A percentile compares a stretch with the other conserved stretches of the same genome.
Conservation (phyloP, 208 protist species). For the Lotmaria passim region DNA sequence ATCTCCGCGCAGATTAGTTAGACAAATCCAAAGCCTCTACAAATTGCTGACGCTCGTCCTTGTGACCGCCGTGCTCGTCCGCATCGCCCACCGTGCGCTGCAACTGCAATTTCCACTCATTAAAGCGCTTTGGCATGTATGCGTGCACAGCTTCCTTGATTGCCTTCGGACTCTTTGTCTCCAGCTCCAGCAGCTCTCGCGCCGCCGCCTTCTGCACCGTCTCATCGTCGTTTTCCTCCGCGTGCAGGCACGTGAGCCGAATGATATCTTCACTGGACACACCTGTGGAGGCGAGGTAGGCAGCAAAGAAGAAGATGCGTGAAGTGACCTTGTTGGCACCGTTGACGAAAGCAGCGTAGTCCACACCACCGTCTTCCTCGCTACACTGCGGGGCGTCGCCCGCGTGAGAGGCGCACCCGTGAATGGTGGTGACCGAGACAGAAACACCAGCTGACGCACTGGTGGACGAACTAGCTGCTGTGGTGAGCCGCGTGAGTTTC, state of each 20-base stretch:
- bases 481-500: slow-evolving; percentile 8
- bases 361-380: neutral
- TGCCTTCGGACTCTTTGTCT: slow-evolving; percentile 35
- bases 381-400: neutral
- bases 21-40: slow-evolving; percentile 4
- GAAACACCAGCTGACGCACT: neutral
- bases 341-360: slow-evolving; percentile 2
- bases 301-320: slow-evolving; percentile 55
- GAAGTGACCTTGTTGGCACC: slow-evolving; percentile 41
- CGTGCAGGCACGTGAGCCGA: slow-evolving; percentile 29
- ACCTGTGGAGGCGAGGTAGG: slow-evolving; percentile 52
- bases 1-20: neutral
- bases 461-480: neutral
- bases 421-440: neutral
- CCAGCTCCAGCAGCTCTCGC: slow-evolving; percentile 33
- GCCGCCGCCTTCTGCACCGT: slow-evolving; percentile 52
- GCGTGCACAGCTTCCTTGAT: slow-evolving; percentile 38
- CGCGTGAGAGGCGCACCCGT: neutral
- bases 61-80: neutral
- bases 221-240: slow-evolving; percentile 24
- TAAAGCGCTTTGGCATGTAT: slow-evolving; percentile 36
- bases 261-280: slow-evolving; percentile 45
- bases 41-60: slow-evolving; percentile 28
- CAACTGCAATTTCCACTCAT: slow-evolving; percentile 38
- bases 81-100: slow-evolving; percentile 34